phyloP scores from a whole-genome alignment of 495 filamentous ascomycete species.

The Penicillium robsamsonii region DNA sequence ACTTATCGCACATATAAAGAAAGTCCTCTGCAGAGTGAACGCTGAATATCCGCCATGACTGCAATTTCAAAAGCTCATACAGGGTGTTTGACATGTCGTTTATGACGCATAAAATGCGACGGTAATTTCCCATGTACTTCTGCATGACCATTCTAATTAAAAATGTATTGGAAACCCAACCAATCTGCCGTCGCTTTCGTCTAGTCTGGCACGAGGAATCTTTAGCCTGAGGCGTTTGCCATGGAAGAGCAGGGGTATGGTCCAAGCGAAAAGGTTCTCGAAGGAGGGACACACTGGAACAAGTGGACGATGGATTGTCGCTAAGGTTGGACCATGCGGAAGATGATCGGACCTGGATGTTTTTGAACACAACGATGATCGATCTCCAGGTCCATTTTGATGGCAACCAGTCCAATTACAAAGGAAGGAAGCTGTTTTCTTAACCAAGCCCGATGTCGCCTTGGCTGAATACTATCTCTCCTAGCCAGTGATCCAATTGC shows the following conservation, averaged over 20 bases:
- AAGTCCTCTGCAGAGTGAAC: neutral
- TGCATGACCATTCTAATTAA: slow-evolving; percentile 5
- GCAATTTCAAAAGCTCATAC: slow-evolving; percentile 20
- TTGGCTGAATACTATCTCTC: slow-evolving; percentile 9
- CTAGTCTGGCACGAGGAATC: slow-evolving; percentile 29
- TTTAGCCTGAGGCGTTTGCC: slow-evolving; percentile 24
- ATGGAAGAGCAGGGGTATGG: slow-evolving; percentile 28
- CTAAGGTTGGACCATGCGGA: neutral
- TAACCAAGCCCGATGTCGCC: neutral
- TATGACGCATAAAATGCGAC: slow-evolving; percentile 28
- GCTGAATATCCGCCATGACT: slow-evolving; percentile 3
- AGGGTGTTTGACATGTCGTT: slow-evolving; percentile 26
- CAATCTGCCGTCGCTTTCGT: slow-evolving; percentile 26
- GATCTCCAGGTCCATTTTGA: slow-evolving; percentile 26
- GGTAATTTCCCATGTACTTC: slow-evolving; percentile 11
- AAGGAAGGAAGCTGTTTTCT: neutral
- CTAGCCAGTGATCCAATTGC: slow-evolving; percentile 10
- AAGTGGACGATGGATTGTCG: neutral
- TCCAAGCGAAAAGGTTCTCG: slow-evolving; percentile 15
- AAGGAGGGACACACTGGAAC: neutral
- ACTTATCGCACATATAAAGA: slow-evolving; percentile 3
- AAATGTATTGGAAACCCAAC: slow-evolving; percentile 15
- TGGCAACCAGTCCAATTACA: neutral
- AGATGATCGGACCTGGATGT: slow-evolving; percentile 12
- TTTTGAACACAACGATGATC: slow-evolving; percentile 24